A percentile compares a stretch with the other conserved stretches of the same genome.
phyloP scores from a whole-genome alignment of 495 filamentous ascomycete genomes.

The Aspergillus nanangensis region DNA sequence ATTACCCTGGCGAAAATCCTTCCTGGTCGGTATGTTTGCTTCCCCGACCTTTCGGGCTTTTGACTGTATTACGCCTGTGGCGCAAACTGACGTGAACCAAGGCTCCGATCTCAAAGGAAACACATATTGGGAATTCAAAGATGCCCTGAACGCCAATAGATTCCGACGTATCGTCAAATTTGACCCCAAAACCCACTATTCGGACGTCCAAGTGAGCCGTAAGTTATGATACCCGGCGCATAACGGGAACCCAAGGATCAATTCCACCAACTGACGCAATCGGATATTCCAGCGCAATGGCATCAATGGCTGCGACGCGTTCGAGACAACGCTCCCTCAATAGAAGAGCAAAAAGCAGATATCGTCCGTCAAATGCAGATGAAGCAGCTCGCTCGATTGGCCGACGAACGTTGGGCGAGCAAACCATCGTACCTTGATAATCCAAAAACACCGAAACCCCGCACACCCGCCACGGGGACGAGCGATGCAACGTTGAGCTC shows the following conservation, averaged over 20 bases:
- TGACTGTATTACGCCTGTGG: conserved; percentile 5
- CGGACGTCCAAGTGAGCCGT: conserved; percentile 62
- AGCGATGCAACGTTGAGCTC: conserved; percentile 27
- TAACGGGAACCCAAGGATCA: background rate
- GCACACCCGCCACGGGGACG: conserved; percentile 29
- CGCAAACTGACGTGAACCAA: no score
- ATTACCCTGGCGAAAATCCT: conserved; percentile 81
- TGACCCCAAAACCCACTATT: conserved; percentile 53
- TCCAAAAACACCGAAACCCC: conserved; percentile 44
- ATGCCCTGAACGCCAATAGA: conserved; percentile 52
- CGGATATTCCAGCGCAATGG: conserved; percentile 65
- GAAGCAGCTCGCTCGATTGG: conserved; percentile 68
- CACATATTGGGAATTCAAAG: conserved; percentile 91
- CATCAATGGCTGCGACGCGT: conserved; percentile 94
- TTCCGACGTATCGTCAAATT: conserved; percentile 66
- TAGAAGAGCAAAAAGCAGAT: conserved; percentile 72
- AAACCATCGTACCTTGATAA: conserved; percentile 63
- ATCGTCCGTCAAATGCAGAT: conserved; percentile 61
- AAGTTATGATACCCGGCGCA: conserved; percentile 12
- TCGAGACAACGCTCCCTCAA: conserved; percentile 61
- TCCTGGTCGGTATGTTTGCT: conserved; percentile 64
- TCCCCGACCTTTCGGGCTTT: conserved; percentile 5
- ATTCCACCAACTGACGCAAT: conserved; percentile 12
- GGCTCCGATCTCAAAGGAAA: conserved; percentile 84
- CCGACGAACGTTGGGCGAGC: conserved; percentile 81